Conservation (phyloP, 148 eudicot species). For the Nepenthes mirabilis region DNA sequence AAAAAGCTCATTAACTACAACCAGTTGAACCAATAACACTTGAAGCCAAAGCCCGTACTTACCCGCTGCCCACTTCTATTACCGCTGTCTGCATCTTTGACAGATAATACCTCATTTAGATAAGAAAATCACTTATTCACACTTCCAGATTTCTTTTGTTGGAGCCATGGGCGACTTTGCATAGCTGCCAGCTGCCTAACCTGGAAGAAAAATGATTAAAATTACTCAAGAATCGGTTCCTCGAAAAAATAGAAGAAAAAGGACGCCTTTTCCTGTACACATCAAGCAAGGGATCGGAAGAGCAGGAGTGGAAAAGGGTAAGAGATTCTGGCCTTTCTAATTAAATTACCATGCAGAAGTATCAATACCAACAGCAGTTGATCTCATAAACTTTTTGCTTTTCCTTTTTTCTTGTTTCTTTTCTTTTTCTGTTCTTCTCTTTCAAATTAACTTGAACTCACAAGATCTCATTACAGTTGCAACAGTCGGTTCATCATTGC, state of each 20-base stretch:
- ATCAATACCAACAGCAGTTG: too few species aligned
- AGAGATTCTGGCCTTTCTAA: neutral
- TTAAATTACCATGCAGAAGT: too few species aligned
- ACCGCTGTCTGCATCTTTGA: constrained; percentile 49
- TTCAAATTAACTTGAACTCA: too few species aligned
- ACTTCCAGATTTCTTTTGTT: constrained; percentile 73
- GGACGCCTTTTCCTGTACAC: neutral
- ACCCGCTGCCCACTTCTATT: constrained; percentile 64
- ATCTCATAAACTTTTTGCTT: too few species aligned
- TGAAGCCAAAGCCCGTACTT: constrained; percentile 16
- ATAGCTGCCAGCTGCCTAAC: constrained; percentile 7
- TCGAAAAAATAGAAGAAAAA: neutral
- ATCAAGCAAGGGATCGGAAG: neutral
- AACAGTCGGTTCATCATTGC: too few species aligned
- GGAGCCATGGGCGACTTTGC: constrained; percentile 54
- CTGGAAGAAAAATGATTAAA: constrained; percentile 8
- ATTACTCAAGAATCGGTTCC: constrained; percentile 1
- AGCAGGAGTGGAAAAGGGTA: too few species aligned
- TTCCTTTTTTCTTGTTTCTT: too few species aligned
- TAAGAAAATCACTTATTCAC: constrained; percentile 62
- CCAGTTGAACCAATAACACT: neutral
- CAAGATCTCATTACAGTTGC: too few species aligned
- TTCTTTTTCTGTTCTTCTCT: too few species aligned
- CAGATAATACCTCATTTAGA: constrained; percentile 53
- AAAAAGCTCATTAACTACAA: neutral